Evolutionary conservation across 2,329 filamentous ascomycete species (phyloP).

Genomic region (Pyrenophora seminiperda): DNA sequence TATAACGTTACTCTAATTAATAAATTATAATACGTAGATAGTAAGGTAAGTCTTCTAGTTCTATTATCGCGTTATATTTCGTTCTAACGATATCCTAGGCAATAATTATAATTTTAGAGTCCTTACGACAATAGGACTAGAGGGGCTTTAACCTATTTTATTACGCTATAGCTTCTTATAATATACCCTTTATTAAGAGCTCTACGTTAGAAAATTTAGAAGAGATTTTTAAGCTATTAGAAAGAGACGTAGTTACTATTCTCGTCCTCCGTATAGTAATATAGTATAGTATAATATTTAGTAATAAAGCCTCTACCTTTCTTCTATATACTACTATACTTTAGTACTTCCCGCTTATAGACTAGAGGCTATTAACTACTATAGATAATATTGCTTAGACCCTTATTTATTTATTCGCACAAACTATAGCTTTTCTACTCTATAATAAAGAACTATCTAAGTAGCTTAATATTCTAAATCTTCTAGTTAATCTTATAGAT

Average conservation of each 20-base stretch:
- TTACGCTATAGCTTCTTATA: not conserved
- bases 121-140: not conserved
- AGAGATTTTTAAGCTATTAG: conserved; percentile 5
- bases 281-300: conserved; percentile 1
- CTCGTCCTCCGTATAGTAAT: conserved; percentile 5
- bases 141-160: not conserved
- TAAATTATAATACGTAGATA: conserved; percentile 1
- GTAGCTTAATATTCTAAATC: conserved; percentile 8
- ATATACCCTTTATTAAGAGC: not conserved
- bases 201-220: not conserved
- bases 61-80: not conserved
- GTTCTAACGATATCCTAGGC: not conserved
- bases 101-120: conserved; percentile 3
- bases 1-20: not conserved
- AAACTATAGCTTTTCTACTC: conserved; percentile 3
- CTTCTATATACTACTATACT: conserved; percentile 8
- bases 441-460: conserved; percentile 1
- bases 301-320: conserved; percentile 5
- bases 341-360: conserved; percentile 5
- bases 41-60: not conserved
- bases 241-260: conserved; percentile 7
- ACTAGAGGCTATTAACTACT: not conserved
- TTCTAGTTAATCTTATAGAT: conserved; percentile 7
- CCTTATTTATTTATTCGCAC: conserved; percentile 1
- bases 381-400: not conserved